Percentiles rank a stretch among this genome's conserved stretches.
These are phyloP conservation scores for Xylaria venustula DNA, from an alignment of 495 filamentous ascomycete species.

Conservation along the genomic window DNA sequence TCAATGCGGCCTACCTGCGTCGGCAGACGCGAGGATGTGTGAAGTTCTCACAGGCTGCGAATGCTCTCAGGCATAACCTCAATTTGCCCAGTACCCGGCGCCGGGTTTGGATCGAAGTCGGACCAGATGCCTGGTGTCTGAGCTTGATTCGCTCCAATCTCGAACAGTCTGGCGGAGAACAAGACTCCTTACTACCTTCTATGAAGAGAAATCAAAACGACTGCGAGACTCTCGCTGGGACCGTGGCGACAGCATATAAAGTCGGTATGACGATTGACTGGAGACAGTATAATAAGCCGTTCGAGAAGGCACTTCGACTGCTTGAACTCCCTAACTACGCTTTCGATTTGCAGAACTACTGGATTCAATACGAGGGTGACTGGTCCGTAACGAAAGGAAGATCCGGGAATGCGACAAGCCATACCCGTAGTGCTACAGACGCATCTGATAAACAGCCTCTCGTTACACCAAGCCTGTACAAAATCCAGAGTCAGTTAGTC, in stretches of 20 bases:
- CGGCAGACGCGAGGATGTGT: constrained; percentile 59
- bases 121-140: constrained; percentile 54
- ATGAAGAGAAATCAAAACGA: constrained; percentile 37
- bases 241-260: constrained; percentile 48
- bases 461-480: constrained; percentile 22
- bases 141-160: constrained; percentile 57
- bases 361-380: constrained; percentile 64
- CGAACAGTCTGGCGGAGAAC: constrained; percentile 25
- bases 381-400: constrained; percentile 61
- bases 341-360: constrained; percentile 67
- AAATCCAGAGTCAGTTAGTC: constrained; percentile 47
- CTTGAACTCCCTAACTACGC: constrained; percentile 60
- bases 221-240: constrained; percentile 53
- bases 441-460: background rate
- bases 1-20: constrained; percentile 53
- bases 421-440: background rate
- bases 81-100: constrained; percentile 23
- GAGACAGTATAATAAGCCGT: constrained; percentile 65
- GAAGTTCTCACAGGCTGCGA: constrained; percentile 54
- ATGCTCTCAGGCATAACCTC: constrained; percentile 32
- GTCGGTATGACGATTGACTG: constrained; percentile 58
- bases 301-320: constrained; percentile 46
- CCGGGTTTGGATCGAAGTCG: constrained; percentile 49
- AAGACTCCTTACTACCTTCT: constrained; percentile 42
- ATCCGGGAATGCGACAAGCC: background rate